A percentile compares a stretch with the other conserved stretches of the same genome.
phyloP scores from a whole-genome alignment of 768 basidiomycete genomes.

The Termitomyces sp. region DNA sequence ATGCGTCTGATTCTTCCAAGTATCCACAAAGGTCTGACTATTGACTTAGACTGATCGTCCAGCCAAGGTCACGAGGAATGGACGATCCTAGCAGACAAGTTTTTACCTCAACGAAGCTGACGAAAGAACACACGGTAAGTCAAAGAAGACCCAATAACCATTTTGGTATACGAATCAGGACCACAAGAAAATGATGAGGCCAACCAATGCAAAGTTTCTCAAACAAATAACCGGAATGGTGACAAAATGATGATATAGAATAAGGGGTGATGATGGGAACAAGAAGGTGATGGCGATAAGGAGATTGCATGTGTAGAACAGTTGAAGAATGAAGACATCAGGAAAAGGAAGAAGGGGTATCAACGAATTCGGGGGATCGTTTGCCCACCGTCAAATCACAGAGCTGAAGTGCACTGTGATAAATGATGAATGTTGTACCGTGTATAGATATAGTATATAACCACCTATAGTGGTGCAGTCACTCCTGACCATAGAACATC shows the following conservation, averaged over 20 bases:
- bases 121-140: too few species aligned
- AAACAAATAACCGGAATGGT: not conserved
- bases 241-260: not conserved
- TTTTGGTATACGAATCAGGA: not conserved
- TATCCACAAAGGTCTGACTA: too few species aligned
- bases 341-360: constrained; percentile 9
- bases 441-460: not conserved
- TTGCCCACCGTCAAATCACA: constrained; percentile 8
- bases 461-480: not conserved
- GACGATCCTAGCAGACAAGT: too few species aligned
- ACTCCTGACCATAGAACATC: not conserved
- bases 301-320: not conserved
- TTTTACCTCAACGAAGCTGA: not conserved
- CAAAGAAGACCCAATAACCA: not conserved
- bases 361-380: constrained; percentile 15
- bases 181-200: not conserved
- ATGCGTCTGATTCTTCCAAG: too few species aligned
- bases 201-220: not conserved
- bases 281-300: not conserved
- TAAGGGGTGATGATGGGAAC: not conserved
- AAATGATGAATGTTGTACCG: not conserved
- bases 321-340: not conserved
- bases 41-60: too few species aligned
- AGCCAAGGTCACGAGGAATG: too few species aligned
- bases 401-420: not conserved